These are phyloP conservation scores for Pyricularia grisea DNA, from an alignment of 2,329 filamentous ascomycete genomes.

Conservation along the genomic window DNA sequence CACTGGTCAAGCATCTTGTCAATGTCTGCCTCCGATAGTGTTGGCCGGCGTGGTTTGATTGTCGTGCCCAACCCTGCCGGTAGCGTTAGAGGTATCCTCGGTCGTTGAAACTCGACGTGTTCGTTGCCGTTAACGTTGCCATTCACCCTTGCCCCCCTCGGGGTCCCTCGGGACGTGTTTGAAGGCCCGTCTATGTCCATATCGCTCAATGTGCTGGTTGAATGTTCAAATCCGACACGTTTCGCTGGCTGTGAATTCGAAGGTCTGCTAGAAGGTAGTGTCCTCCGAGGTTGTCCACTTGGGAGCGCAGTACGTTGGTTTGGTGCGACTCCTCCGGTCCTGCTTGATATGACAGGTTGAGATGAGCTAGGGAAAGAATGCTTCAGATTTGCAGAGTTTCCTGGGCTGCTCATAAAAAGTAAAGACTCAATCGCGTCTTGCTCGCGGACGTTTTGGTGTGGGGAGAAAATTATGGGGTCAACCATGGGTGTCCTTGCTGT, in stretches of 20 bases:
- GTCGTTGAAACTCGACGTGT: conserved; percentile 17
- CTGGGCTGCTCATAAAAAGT: conserved; percentile 73
- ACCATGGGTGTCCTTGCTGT: conserved; percentile 24
- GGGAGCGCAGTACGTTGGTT: conserved; percentile 32
- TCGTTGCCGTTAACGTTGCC: conserved; percentile 20
- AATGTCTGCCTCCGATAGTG: conserved; percentile 44
- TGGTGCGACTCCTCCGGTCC: conserved; percentile 9
- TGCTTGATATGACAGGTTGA: conserved; percentile 25
- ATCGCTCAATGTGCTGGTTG: conserved; percentile 28
- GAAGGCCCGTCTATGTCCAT: conserved; percentile 37
- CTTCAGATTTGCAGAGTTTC: conserved; percentile 57
- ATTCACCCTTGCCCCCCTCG: conserved; percentile 30
- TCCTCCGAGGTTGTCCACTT: conserved; percentile 39
- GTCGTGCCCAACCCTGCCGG: conserved; percentile 36
- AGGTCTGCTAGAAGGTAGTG: conserved; percentile 35
- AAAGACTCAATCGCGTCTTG: conserved; percentile 75
- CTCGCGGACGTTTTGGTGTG: conserved; percentile 61
- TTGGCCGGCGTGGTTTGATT: conserved; percentile 25
- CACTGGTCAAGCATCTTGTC: conserved; percentile 48
- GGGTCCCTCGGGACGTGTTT: conserved; percentile 25
- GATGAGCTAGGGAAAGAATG: conserved; percentile 38
- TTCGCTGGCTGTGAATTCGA: conserved; percentile 28
- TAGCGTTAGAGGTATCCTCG: conserved; percentile 33
- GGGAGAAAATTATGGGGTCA: conserved; percentile 54
- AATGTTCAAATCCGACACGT: conserved; percentile 38